A percentile compares a stretch with the other conserved stretches of the same genome.
Conservation (phyloP, 1,139 yeast species). For the Kazachstania sp. region DNA sequence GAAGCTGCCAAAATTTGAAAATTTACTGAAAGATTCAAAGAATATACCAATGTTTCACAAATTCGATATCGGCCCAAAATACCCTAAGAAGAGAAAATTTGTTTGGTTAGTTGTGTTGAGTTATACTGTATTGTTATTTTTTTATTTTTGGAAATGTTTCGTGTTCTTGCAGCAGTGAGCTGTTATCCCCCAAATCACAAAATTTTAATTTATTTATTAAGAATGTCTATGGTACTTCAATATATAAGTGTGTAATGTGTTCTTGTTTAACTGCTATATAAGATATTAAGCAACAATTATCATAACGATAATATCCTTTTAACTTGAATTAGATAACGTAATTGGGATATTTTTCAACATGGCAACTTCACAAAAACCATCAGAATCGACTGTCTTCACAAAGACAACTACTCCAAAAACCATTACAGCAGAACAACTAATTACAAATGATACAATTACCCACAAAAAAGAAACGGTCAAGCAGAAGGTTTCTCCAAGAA, state of each 20-base stretch:
- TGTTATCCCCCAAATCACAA: neutral
- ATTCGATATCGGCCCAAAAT: neutral
- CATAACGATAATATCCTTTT: too few species aligned
- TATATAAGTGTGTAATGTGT: too few species aligned
- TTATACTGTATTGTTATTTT: too few species aligned
- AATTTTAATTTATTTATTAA: too few species aligned
- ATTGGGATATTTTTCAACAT: neutral
- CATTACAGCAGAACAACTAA: neutral
- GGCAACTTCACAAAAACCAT: neutral
- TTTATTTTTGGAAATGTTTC: neutral
- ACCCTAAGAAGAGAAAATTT: neutral
- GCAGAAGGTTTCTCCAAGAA: neutral
- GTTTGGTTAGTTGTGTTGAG: neutral
- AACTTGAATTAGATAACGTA: neutral
- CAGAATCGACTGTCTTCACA: neutral
- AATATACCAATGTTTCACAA: neutral
- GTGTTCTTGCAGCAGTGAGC: neutral
- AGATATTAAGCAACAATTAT: too few species aligned
- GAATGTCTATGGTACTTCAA: too few species aligned
- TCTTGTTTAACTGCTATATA: too few species aligned
- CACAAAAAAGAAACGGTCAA: neutral
- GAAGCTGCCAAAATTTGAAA: neutral
- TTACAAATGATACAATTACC: neutral
- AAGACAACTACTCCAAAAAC: neutral
- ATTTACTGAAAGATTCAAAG: neutral